A percentile compares a stretch with the other conserved stretches of the same genome.
Conservation (phyloP, 306 rosid genomes). For the Casuarina cunninghamiana region DNA sequence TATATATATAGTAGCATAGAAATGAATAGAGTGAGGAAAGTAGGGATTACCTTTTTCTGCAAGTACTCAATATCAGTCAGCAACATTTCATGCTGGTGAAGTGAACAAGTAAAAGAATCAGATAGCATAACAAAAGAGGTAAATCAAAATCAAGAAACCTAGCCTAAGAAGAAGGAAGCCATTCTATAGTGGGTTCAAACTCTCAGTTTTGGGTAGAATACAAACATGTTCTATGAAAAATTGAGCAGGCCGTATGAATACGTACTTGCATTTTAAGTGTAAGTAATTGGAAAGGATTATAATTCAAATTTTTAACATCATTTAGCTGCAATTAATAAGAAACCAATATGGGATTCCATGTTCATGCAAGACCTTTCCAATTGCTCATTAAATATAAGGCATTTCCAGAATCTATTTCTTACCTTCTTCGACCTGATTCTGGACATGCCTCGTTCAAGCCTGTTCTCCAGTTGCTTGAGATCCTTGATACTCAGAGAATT, state of each 20-base stretch:
- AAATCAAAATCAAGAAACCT: neutral
- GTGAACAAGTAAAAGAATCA: neutral
- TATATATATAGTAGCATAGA: neutral
- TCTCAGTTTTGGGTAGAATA: neutral
- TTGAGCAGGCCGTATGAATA: too few species aligned
- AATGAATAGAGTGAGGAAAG: neutral
- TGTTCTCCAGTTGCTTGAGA: conserved; percentile 82
- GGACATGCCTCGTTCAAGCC: conserved; percentile 77
- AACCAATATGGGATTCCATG: too few species aligned
- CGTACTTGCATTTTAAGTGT: too few species aligned
- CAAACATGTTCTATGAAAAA: neutral
- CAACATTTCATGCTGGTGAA: conserved; percentile 72
- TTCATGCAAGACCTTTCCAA: too few species aligned
- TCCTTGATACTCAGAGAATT: conserved; percentile 77
- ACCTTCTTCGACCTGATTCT: conserved; percentile 95
- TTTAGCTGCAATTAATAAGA: too few species aligned
- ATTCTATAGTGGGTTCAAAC: too few species aligned
- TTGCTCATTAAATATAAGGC: too few species aligned
- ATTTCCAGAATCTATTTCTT: neutral
- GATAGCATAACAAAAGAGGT: neutral
- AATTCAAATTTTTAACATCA: too few species aligned
- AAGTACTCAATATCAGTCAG: conserved; percentile 77
- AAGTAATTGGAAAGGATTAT: too few species aligned
- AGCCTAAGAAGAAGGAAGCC: neutral
- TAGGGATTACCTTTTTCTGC: conserved; percentile 67